phyloP scores from a whole-genome alignment of 306 rosid genomes.

The Fragaria ananassa region DNA sequence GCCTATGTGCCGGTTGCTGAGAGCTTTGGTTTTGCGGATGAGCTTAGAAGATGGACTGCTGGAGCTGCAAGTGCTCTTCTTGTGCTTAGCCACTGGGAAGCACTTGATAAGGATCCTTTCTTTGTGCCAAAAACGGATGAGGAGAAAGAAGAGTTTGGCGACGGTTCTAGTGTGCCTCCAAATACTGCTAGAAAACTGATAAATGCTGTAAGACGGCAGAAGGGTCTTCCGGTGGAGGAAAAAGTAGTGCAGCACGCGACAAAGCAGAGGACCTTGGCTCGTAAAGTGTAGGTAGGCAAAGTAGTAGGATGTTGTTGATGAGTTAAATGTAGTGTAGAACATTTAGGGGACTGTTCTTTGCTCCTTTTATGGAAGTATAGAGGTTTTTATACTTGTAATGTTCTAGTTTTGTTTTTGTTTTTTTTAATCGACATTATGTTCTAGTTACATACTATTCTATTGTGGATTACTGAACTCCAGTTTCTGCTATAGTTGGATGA shows the following conservation, averaged over 20 bases:
- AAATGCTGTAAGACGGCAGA: conserved; percentile 62
- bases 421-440: not conserved
- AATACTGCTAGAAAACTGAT: conserved; percentile 88
- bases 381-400: not conserved
- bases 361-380: not conserved
- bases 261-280: conserved; percentile 86
- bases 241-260: conserved; percentile 89
- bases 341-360: not conserved
- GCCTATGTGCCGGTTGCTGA: conserved; percentile 86
- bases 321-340: not conserved
- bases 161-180: conserved; percentile 89
- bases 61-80: conserved; percentile 87
- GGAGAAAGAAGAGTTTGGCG: conserved; percentile 91
- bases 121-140: conserved; percentile 89
- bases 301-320: not conserved
- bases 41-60: conserved; percentile 79
- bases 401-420: not conserved
- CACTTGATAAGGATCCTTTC: conserved; percentile 81
- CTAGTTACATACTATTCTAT: not conserved
- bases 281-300: conserved; percentile 54
- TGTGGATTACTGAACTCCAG: not conserved
- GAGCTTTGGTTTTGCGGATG: conserved; percentile 90
- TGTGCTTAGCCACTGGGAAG: conserved; percentile 94
- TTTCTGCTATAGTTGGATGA: conserved; percentile 63
- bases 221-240: conserved; percentile 90